Percentiles rank a stretch among this genome's conserved stretches.
Conservation (phyloP, 2,329 filamentous ascomycete species). For the Coniosporium tulheliwenetii region DNA sequence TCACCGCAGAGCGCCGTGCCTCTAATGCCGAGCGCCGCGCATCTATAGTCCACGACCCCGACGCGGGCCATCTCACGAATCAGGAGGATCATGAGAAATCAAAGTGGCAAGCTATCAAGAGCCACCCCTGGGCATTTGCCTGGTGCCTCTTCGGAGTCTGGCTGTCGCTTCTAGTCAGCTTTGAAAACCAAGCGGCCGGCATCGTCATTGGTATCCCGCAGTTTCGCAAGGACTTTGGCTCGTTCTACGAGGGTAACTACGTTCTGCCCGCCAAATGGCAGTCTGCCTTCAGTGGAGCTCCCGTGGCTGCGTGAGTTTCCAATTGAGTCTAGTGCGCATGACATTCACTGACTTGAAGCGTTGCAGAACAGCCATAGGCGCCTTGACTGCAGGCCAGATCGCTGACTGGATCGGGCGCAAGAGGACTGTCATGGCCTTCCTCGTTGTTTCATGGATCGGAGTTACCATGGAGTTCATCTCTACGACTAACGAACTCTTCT, state of each 20-base stretch:
- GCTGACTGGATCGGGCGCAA: too few species aligned
- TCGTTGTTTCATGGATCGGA: too few species aligned
- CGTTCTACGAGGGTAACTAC: slow-evolving; percentile 18
- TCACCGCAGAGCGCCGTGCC: too few species aligned
- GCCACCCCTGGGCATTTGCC: slow-evolving; percentile 13
- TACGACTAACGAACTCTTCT: too few species aligned
- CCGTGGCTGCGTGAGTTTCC: slow-evolving; percentile 18
- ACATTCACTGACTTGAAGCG: too few species aligned
- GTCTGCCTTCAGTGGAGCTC: slow-evolving; percentile 26
- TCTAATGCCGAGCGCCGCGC: too few species aligned
- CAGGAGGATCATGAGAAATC: slow-evolving; percentile 9
- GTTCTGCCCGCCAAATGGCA: slow-evolving; percentile 29
- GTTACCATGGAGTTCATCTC: too few species aligned
- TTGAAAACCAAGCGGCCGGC: slow-evolving; percentile 26
- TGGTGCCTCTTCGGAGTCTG: slow-evolving; percentile 27
- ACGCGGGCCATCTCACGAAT: slow-evolving; percentile 6
- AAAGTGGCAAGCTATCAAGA: slow-evolving; percentile 12
- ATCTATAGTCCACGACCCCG: too few species aligned
- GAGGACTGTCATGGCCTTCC: too few species aligned
- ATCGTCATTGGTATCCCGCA: slow-evolving; percentile 27
- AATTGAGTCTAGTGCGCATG: too few species aligned
- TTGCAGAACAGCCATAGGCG: too few species aligned
- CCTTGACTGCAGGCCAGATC: too few species aligned
- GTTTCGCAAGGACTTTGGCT: slow-evolving; percentile 30
- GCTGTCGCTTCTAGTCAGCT: slow-evolving; percentile 22